These are phyloP conservation scores for Aspergillus proliferans DNA, from an alignment of 2,329 filamentous ascomycete species.

Conservation along the genomic window DNA sequence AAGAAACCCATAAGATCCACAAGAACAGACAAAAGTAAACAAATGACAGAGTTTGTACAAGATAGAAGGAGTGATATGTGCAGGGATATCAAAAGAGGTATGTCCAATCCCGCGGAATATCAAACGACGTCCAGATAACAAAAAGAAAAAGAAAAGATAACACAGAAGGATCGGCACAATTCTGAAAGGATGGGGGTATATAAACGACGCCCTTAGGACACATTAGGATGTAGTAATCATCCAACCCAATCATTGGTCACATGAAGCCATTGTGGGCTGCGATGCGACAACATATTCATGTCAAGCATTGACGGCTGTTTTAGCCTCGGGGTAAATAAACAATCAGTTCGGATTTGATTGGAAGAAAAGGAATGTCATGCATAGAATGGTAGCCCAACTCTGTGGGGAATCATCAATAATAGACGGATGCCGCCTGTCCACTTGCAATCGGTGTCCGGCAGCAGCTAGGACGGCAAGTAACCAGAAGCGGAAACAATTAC, in stretches of 20 bases:
- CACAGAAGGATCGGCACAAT: neutral
- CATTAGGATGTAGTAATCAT: no score
- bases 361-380: no score
- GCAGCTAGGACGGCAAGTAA: neutral
- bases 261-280: no score
- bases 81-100: neutral
- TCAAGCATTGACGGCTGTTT: no score
- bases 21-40: neutral
- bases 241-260: no score
- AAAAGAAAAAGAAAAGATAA: neutral
- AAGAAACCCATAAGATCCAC: neutral
- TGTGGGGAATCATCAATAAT: neutral
- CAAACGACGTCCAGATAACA: neutral
- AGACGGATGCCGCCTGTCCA: neutral
- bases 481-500: neutral
- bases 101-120: neutral
- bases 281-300: no score
- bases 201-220: no score
- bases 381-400: no score
- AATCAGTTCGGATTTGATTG: no score
- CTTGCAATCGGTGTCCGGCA: neutral
- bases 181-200: neutral
- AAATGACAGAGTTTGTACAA: neutral
- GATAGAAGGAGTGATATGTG: neutral
- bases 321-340: no score